Conservation (phyloP, 106 monocot species). For the Iris macrosiphon region DNA sequence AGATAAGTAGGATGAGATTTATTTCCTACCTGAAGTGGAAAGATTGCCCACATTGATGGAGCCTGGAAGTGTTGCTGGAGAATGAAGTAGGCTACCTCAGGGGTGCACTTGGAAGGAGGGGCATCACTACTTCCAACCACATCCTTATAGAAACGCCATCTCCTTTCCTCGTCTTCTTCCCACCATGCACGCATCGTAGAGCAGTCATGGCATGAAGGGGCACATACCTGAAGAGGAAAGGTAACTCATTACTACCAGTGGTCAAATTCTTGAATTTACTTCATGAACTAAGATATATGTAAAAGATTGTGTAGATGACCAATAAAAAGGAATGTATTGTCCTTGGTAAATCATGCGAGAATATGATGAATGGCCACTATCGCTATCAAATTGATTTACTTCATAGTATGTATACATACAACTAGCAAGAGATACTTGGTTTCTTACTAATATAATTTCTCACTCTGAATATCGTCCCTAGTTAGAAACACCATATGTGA, state of each 20-base stretch:
- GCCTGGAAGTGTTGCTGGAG: constrained; percentile 76
- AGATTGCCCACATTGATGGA: constrained; percentile 96
- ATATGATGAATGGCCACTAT: too few relatives aligned
- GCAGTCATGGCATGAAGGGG: constrained; percentile 97
- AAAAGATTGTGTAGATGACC: too few relatives aligned
- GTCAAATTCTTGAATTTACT: too few relatives aligned
- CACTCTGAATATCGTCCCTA: too few relatives aligned
- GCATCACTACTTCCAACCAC: constrained; percentile 54
- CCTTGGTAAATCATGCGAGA: too few relatives aligned
- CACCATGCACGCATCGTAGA: constrained; percentile 93
- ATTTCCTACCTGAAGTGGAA: constrained; percentile 71
- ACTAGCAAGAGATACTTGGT: too few relatives aligned
- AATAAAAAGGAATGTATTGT: too few relatives aligned
- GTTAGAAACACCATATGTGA: too few relatives aligned
- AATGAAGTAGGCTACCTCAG: constrained; percentile 67
- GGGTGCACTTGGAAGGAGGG: constrained; percentile 59
- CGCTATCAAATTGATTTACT: too few relatives aligned
- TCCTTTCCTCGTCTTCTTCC: constrained; percentile 92
- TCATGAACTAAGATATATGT: too few relatives aligned
- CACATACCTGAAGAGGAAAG: constrained; percentile 59
- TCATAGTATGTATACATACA: too few relatives aligned
- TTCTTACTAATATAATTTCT: too few relatives aligned
- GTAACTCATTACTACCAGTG: neutral
- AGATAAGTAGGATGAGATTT: neutral
- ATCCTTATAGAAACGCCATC: constrained; percentile 47